Evolutionary conservation across 768 basidiomycete species (phyloP).

Genomic region (Wakefieldia striispora): DNA sequence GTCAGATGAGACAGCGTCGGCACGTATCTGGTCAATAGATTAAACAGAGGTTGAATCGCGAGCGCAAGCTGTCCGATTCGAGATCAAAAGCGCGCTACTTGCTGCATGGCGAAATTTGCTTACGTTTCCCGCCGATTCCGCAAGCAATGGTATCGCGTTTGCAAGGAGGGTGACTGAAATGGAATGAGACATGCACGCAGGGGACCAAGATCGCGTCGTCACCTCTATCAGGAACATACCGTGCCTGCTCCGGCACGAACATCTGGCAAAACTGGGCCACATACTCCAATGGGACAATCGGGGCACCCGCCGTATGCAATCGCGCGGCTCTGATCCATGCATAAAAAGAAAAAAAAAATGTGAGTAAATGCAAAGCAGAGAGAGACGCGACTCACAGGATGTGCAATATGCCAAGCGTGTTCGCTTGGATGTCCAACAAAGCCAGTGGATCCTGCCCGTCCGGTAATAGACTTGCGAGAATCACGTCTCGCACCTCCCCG

Average conservation of each 20-base stretch:
- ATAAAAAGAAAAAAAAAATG: neutral
- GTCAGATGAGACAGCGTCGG: constrained; percentile 60
- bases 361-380: neutral
- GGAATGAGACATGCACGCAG: constrained; percentile 3
- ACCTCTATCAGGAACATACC: constrained; percentile 71
- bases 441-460: constrained; percentile 68
- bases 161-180: constrained; percentile 62
- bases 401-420: constrained; percentile 67
- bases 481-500: constrained; percentile 56
- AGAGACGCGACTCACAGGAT: constrained; percentile 56
- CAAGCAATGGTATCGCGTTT: constrained; percentile 54
- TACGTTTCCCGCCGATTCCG: constrained; percentile 51
- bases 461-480: constrained; percentile 51
- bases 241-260: constrained; percentile 64
- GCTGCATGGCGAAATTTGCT: constrained; percentile 20
- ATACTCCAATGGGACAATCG: constrained; percentile 39
- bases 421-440: constrained; percentile 49
- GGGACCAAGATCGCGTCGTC: constrained; percentile 2
- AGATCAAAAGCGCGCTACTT: constrained; percentile 13
- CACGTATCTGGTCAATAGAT: constrained; percentile 63
- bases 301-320: constrained; percentile 39
- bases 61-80: constrained; percentile 34
- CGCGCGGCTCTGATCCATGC: constrained; percentile 52
- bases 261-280: constrained; percentile 57
- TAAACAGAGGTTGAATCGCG: constrained; percentile 57